These are phyloP conservation scores for Exophiala calicioides DNA, from an alignment of 2,329 filamentous ascomycete genomes.

Conservation along the genomic window DNA sequence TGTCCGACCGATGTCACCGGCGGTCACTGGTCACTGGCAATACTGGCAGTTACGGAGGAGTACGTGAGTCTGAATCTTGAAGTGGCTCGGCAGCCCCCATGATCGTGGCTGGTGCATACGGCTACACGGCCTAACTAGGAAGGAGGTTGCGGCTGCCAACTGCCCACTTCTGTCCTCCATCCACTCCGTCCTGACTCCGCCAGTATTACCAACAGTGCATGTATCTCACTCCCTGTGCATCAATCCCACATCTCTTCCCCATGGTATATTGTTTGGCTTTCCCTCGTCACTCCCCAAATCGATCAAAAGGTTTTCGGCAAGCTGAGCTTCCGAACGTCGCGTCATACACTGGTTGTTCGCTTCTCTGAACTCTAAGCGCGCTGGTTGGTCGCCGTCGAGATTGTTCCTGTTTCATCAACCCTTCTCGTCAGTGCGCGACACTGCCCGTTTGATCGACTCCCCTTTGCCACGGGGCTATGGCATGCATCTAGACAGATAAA, in stretches of 20 bases:
- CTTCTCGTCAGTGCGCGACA: slow-evolving; percentile 23
- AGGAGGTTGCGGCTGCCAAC: no score
- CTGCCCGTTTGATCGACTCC: slow-evolving; percentile 28
- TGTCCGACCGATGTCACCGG: no score
- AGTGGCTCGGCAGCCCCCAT: no score
- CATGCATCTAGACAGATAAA: slow-evolving; percentile 21
- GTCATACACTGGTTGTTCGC: slow-evolving; percentile 18
- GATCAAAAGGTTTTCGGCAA: slow-evolving; percentile 9
- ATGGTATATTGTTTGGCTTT: background rate
- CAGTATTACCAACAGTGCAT: no score
- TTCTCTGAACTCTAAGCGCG: slow-evolving; percentile 11
- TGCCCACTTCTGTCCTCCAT: background rate
- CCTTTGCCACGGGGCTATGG: slow-evolving; percentile 19
- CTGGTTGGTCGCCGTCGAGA: slow-evolving; percentile 27
- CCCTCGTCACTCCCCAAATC: background rate
- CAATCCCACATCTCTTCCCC: background rate
- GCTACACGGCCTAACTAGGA: no score
- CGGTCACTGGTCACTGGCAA: no score
- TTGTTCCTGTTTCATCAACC: slow-evolving; percentile 27
- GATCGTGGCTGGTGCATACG: no score
- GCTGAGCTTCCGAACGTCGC: slow-evolving; percentile 21
- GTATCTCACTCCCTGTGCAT: background rate
- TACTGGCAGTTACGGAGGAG: no score
- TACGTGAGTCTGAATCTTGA: no score
- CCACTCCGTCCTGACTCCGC: no score